Evolutionary conservation across 163 green algal species (phyloP).

Genomic region (Scenedesmus sp.): DNA sequence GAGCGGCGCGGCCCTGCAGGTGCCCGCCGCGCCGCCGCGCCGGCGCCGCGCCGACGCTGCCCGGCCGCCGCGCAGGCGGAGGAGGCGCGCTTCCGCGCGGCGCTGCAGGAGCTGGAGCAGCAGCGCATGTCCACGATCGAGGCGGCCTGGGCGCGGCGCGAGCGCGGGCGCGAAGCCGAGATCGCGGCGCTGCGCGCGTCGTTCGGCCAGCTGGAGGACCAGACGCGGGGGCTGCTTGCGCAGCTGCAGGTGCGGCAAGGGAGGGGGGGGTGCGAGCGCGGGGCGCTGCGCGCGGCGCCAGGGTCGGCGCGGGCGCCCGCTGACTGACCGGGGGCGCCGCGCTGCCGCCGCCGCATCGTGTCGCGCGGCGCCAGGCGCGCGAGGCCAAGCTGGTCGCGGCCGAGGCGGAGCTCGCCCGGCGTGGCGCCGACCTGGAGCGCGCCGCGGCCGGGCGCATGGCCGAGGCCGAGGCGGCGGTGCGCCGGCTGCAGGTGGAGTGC

Average conservation of each 20-base stretch:
- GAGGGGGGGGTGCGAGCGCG: too few species aligned
- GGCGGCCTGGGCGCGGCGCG: slow-evolving; percentile 73
- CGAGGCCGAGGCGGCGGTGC: slow-evolving; percentile 77
- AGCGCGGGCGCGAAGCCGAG: slow-evolving; percentile 67
- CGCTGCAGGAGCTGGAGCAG: slow-evolving; percentile 71
- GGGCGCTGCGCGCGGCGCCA: too few species aligned
- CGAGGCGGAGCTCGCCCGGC: slow-evolving; percentile 68
- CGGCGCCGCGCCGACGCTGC: too few species aligned
- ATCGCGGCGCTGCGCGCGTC: slow-evolving; percentile 53
- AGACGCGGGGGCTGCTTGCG: slow-evolving; percentile 20
- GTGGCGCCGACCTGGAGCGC: slow-evolving; percentile 68
- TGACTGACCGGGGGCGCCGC: too few species aligned
- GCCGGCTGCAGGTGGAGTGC: slow-evolving; percentile 76
- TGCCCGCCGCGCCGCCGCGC: too few species aligned
- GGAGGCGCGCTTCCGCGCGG: slow-evolving; percentile 64
- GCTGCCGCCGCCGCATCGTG: too few species aligned
- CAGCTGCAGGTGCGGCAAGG: slow-evolving; percentile 49
- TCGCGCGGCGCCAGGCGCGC: too few species aligned
- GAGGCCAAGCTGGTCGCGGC: slow-evolving; percentile 69
- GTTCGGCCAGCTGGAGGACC: slow-evolving; percentile 61
- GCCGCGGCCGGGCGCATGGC: slow-evolving; percentile 63
- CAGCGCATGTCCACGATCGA: slow-evolving; percentile 79
- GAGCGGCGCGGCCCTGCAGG: too few species aligned
- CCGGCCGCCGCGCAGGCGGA: slow-evolving; percentile 43
- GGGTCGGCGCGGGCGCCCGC: too few species aligned